phyloP scores from a whole-genome alignment of 140 eudicot genomes.

The Stevia rebaudiana region DNA sequence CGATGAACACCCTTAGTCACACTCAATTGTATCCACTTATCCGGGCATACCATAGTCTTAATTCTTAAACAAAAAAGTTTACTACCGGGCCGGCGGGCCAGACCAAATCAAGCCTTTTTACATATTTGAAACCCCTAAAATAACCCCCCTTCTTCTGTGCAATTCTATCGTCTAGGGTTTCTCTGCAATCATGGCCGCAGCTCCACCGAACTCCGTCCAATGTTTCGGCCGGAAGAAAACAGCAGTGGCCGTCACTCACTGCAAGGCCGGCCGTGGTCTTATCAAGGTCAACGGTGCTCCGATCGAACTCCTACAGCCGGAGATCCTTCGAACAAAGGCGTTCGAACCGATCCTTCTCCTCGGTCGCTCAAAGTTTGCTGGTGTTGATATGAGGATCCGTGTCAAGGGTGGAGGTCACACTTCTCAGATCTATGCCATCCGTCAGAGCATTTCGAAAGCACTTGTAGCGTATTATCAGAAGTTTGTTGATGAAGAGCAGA shows the following conservation, averaged over 20 bases:
- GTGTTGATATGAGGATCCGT: background rate
- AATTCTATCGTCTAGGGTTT: background rate
- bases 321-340: background rate
- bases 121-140: too few species aligned
- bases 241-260: background rate
- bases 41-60: too few species aligned
- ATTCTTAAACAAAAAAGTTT: too few species aligned
- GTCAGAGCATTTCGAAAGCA: conserved; percentile 1
- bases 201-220: background rate
- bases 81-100: too few species aligned
- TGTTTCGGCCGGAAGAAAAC: background rate
- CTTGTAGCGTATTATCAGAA: background rate
- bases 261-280: background rate
- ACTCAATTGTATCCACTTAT: too few species aligned
- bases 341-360: background rate
- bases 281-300: background rate
- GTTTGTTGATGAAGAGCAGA: background rate
- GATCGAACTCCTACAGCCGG: background rate
- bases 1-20: too few species aligned
- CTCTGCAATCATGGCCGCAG: background rate
- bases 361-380: background rate
- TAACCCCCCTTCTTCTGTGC: too few species aligned
- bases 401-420: background rate
- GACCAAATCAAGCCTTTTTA: too few species aligned
- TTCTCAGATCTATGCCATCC: background rate